Base-by-base conservation (phyloP, 768 basidiomycete species). In the Termitomyces sp. region DNA sequence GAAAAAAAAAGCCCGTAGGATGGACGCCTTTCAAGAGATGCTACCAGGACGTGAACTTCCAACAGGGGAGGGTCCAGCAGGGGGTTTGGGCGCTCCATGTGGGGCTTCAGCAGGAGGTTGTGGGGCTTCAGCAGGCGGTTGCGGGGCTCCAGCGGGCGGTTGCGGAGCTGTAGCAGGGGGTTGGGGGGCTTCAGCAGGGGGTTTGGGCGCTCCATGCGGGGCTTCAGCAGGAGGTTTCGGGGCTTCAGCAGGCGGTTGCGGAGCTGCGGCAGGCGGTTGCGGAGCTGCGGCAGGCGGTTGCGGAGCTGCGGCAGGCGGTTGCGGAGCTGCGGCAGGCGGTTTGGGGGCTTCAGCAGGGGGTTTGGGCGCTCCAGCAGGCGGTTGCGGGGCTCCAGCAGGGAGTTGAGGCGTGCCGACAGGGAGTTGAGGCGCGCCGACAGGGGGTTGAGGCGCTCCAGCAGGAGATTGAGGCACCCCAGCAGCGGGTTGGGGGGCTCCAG, bases 401-500 rank as follows among this genome's bases (percentile, higher is more conserved):
- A 29, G 18, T 12, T 12, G 13, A 5, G 18, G 18, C 2, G 40
- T n/a, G n/a, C n/a, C 40, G 18, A 29, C 22, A 44, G 44, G 44
- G 29, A 15, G 7, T 23, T 20, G 18, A 41, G 40, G 18, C 2
- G 40, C 40, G 41, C 23, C 11, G 41, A 18, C 3, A 46, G 44
- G 44, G 31, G 31, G 27, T 0, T 7, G 7, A 5, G 16, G 11
- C 5, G 16, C 16, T 31, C 13, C 43, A 27, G 31, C 29, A 16
- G 38, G 22, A n/a, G n/a, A n/a, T n/a, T n/a, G n/a, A n/a, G n/a
- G n/a, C n/a, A 5, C 38, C 13, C 29, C 52, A 38, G 35, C 39
- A 27, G 50, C 22, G 20, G 52, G 52, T 49, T 48, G 36, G 13
- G 59, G 23, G 6, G 15, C 38, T 39, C 29, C 52, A 38, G 35